Conservation (phyloP, 2,329 filamentous ascomycete species). For the Ophiostoma pallidulum region DNA sequence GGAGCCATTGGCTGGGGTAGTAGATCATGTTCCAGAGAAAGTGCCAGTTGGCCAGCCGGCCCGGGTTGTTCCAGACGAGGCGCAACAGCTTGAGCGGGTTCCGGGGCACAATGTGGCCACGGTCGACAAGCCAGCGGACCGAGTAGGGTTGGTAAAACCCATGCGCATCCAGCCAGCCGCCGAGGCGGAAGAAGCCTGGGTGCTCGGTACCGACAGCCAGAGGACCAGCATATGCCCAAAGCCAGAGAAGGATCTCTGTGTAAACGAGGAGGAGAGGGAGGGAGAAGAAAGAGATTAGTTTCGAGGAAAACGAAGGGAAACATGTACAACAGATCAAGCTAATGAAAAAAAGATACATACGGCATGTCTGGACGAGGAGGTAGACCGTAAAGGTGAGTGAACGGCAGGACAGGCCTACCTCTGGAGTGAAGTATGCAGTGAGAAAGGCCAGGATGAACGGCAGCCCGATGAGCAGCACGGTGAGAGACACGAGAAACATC, state of each 20-base stretch:
- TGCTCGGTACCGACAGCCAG: not conserved
- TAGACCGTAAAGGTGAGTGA: conserved; percentile 20
- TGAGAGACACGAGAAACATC: conserved; percentile 16
- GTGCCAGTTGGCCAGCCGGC: conserved; percentile 4
- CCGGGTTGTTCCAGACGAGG: not conserved
- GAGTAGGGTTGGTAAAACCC: conserved; percentile 18
- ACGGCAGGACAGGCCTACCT: conserved; percentile 19
- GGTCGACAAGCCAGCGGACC: conserved; percentile 12
- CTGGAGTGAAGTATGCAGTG: conserved; percentile 19
- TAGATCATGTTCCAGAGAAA: conserved; percentile 18
- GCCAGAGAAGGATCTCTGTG: conserved; percentile 19
- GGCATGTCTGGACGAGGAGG: conserved; percentile 9
- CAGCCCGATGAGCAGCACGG: conserved; percentile 16
- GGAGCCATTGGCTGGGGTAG: conserved; percentile 11
- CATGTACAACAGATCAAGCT: too few species aligned
- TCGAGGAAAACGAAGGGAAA: not conserved
- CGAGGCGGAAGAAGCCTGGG: conserved; percentile 11
- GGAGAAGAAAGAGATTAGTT: not conserved
- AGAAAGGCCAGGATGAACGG: conserved; percentile 19
- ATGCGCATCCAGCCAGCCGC: conserved; percentile 17
- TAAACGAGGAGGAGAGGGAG: not conserved
- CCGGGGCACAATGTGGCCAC: not conserved
- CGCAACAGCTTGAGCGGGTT: conserved; percentile 1
- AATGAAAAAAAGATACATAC: not conserved
- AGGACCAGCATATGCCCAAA: conserved; percentile 19